These are phyloP conservation scores for Lasiosphaeria hispida DNA, from an alignment of 495 filamentous ascomycete genomes.

Conservation along the genomic window DNA sequence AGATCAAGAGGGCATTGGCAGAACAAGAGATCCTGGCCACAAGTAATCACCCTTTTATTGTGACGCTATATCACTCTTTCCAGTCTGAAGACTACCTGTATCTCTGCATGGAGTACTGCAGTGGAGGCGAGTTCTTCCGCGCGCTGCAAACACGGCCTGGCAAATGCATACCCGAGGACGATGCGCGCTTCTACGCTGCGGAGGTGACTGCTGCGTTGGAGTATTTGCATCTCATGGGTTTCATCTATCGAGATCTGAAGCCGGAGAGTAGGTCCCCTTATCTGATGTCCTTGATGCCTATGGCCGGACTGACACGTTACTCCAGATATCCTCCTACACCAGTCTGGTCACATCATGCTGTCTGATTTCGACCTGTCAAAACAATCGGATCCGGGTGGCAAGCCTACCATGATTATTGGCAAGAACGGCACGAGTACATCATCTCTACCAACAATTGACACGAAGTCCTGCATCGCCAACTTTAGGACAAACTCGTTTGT, in stretches of 20 bases:
- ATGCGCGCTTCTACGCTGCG: conserved; percentile 94
- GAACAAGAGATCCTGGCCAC: conserved; percentile 98
- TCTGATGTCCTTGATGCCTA: neutral
- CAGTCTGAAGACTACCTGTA: conserved; percentile 98
- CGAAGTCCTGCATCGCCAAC: conserved; percentile 96
- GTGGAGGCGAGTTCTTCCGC: conserved; percentile 96
- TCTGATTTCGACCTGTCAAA: conserved; percentile 98
- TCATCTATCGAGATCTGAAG: conserved; percentile 97
- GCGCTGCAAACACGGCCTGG: conserved; percentile 94
- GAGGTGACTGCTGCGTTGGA: conserved; percentile 98
- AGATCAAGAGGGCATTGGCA: conserved; percentile 96
- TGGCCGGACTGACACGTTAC: conserved; percentile 14
- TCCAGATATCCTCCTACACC: conserved; percentile 91
- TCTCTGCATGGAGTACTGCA: conserved; percentile 99
- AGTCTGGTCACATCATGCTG: conserved; percentile 98
- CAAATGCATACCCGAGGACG: conserved; percentile 95
- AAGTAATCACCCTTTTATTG: conserved; percentile 98
- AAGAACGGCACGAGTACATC: conserved; percentile 75
- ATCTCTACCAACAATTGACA: conserved; percentile 91
- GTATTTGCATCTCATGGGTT: conserved; percentile 98
- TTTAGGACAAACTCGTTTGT: conserved; percentile 99
- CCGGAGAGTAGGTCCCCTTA: conserved; percentile 75
- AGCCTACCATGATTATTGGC: conserved; percentile 93
- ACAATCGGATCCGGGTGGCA: conserved; percentile 93
- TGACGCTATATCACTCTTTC: conserved; percentile 97